Percentiles rank a stretch among this genome's conserved stretches.
Evolutionary conservation across 805 yeast genomes (phyloP).

Genomic region (Tetrapisispora nanseiensis): DNA sequence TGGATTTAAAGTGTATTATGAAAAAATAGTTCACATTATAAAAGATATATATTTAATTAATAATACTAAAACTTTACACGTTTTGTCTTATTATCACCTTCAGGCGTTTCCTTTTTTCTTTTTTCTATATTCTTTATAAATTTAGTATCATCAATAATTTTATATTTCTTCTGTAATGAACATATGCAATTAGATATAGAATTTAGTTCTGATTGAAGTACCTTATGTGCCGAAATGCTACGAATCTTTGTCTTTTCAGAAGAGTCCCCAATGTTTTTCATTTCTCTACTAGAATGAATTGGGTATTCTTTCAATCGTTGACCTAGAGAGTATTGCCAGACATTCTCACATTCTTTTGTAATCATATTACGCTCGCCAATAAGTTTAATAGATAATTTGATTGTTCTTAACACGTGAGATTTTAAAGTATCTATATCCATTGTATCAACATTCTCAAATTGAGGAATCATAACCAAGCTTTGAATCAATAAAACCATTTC

Average conservation of each 20-base stretch:
- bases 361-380: conserved; percentile 39
- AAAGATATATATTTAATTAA: background rate
- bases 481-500: conserved; percentile 50
- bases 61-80: conserved; percentile 1
- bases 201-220: conserved; percentile 45
- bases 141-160: conserved; percentile 48
- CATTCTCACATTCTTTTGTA: conserved; percentile 30
- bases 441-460: conserved; percentile 18
- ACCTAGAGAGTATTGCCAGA: conserved; percentile 23
- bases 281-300: conserved; percentile 9
- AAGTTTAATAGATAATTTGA: conserved; percentile 53
- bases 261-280: conserved; percentile 12
- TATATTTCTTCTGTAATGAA: conserved; percentile 26
- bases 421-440: conserved; percentile 16
- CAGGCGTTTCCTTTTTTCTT: conserved; percentile 26
- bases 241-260: conserved; percentile 11
- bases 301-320: conserved; percentile 42
- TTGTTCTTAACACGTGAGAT: conserved; percentile 37
- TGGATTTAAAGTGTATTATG: background rate
- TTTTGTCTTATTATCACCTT: background rate
- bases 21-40: background rate
- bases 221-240: conserved; percentile 42
- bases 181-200: conserved; percentile 36
- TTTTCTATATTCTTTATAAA: conserved; percentile 50
- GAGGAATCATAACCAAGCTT: conserved; percentile 34